Base-by-base conservation (phyloP, 192 early-diverging fungal genomes). In the Umbelopsis sp. region DNA sequence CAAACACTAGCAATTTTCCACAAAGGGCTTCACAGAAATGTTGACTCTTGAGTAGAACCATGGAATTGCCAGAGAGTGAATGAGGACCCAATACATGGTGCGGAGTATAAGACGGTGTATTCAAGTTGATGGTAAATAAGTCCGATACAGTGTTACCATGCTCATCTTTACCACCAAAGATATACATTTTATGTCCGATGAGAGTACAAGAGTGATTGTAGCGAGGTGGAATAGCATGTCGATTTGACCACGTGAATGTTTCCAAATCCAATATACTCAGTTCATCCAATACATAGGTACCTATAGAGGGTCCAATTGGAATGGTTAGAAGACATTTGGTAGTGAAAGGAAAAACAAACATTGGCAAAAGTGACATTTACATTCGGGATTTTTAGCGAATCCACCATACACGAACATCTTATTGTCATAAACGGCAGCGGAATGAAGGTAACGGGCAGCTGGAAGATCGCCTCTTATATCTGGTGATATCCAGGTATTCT, bases 371-470 rank as follows among this genome's bases (percentile, higher is more conserved):
- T n/a, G 34, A 50, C 34, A 70, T 80, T 77, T 81, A 86, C 85
- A 82, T 68, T 86, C 83, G 16, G 82, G 75, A 59, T 82, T 84
- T 49, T 82, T 84, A 12, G 85, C 85, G 68, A 86, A 86, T 41
- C 84, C 85, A 43, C 89, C 89, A 26, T 84, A 83, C 21, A 90
- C 77, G 56, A 84, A 87, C 66, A 90, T 74, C 71, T 84, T 89
- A 67, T 87, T 82, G 22, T 87, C 78, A 73, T 87, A 86, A 14
- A 88, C 80, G 1, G 82, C 83, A 12, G 89, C 86, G 11, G 84
- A 83, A 45, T 90, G 89, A 12, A 85, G 67, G 36, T 83, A 84
- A 12, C 88, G 75, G 25, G 83, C 77, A 26, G 72, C 70, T 45
- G 86, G 84, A 2, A 89, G 74, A 45, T 74, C 75, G 20, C 86